These are phyloP conservation scores for Pleurotus citrinopileatus DNA, from an alignment of 768 basidiomycete species.

Conservation along the genomic window DNA sequence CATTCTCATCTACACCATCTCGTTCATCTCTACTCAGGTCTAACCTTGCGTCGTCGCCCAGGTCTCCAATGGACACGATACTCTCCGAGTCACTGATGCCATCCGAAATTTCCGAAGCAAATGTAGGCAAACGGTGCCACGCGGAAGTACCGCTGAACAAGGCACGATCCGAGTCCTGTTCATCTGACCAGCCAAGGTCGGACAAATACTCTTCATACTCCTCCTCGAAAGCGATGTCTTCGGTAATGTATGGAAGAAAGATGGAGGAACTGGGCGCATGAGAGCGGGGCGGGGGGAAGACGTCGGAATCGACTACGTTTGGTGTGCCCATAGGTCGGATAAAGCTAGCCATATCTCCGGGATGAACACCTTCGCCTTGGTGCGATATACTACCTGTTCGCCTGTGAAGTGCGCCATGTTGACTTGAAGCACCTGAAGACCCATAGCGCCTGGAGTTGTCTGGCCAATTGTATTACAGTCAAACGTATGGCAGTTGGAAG, in stretches of 20 bases:
- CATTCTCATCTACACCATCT: constrained; percentile 71
- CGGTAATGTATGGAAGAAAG: constrained; percentile 88
- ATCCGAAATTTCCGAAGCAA: constrained; percentile 79
- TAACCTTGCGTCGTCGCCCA: constrained; percentile 76
- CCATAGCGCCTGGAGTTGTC: constrained; percentile 94
- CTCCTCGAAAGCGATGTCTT: constrained; percentile 93
- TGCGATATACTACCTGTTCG: constrained; percentile 84
- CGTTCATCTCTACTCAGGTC: constrained; percentile 59
- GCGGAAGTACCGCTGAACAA: constrained; percentile 51
- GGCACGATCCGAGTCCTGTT: constrained; percentile 41
- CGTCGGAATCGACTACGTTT: constrained; percentile 79
- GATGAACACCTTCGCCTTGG: constrained; percentile 72
- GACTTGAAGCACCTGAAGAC: constrained; percentile 45
- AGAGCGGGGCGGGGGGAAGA: constrained; percentile 92
- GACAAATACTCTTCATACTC: constrained; percentile 96
- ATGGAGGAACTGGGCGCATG: constrained; percentile 81
- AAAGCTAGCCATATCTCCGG: constrained; percentile 71
- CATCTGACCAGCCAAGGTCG: constrained; percentile 77
- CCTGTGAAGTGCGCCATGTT: constrained; percentile 59
- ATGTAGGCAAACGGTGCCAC: constrained; percentile 80
- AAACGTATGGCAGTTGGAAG: constrained; percentile 1
- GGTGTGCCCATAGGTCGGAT: constrained; percentile 76
- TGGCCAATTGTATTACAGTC: constrained; percentile 24
- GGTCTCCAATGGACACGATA: constrained; percentile 84
- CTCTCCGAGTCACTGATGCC: constrained; percentile 94